Percentiles rank a stretch among this genome's conserved stretches.
These are phyloP conservation scores for Yamadazyma takamatsuzukensis DNA, from an alignment of 805 yeast genomes.

Conservation along the genomic window DNA sequence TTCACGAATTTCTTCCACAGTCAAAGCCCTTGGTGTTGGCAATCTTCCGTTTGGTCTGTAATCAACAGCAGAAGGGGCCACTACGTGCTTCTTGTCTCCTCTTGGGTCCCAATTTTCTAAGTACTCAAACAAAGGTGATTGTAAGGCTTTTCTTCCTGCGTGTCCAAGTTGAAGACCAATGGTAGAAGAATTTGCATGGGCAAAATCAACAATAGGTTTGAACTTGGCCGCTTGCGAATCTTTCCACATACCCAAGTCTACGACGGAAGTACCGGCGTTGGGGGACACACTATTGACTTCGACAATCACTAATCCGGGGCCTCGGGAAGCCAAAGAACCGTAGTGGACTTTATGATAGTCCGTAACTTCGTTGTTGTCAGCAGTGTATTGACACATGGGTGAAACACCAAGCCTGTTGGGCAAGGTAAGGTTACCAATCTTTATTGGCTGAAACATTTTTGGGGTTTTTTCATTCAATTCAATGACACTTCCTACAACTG, in stretches of 20 bases:
- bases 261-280: constrained; percentile 41
- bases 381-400: constrained; percentile 55
- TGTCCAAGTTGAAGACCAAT: constrained; percentile 56
- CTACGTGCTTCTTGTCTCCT: constrained; percentile 43
- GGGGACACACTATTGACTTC: constrained; percentile 44
- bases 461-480: constrained; percentile 22
- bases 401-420: constrained; percentile 54
- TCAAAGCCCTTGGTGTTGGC: constrained; percentile 40
- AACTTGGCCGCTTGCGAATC: constrained; percentile 45
- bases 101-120: constrained; percentile 30
- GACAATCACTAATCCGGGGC: constrained; percentile 46
- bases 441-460: constrained; percentile 40
- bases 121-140: constrained; percentile 25
- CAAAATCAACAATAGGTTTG: constrained; percentile 40
- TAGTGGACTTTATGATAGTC: constrained; percentile 49
- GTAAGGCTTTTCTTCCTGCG: constrained; percentile 48
- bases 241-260: constrained; percentile 48
- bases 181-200: constrained; percentile 40
- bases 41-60: constrained; percentile 25
- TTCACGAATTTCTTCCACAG: constrained; percentile 35
- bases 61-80: constrained; percentile 44
- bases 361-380: constrained; percentile 38
- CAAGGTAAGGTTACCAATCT: constrained; percentile 35
- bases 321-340: constrained; percentile 44
- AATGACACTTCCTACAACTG: constrained; percentile 9